Conservation (phyloP, 192 early-diverging fungal species). For the Thamnidium elegans region DNA sequence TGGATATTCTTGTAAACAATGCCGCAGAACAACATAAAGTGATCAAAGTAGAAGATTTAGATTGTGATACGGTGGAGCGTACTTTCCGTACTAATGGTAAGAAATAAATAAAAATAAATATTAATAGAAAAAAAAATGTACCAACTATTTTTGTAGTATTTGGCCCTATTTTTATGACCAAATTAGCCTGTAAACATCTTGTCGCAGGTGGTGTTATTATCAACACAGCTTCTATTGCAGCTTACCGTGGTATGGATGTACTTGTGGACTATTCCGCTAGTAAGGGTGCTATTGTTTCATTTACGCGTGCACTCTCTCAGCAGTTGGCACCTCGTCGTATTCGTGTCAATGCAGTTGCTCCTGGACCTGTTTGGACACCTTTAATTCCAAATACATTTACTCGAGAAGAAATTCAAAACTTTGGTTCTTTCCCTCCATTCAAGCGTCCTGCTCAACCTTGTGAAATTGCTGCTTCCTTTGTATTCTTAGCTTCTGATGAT, state of each 20-base stretch:
- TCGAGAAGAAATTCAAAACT: constrained; percentile 43
- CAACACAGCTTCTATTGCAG: constrained; percentile 53
- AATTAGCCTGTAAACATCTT: constrained; percentile 46
- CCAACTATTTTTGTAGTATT: constrained; percentile 29
- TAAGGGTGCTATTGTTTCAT: constrained; percentile 53
- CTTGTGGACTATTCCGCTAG: constrained; percentile 53
- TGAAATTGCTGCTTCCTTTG: constrained; percentile 47
- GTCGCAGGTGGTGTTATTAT: constrained; percentile 40
- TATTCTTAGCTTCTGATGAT: constrained; percentile 47
- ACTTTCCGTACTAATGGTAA: constrained; percentile 49
- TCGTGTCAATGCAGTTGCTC: constrained; percentile 54
- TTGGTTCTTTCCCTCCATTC: constrained; percentile 45
- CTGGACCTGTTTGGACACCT: constrained; percentile 56
- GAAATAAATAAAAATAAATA: background rate
- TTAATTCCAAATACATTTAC: constrained; percentile 42
- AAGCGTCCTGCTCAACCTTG: constrained; percentile 49
- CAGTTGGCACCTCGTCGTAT: constrained; percentile 46
- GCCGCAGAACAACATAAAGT: constrained; percentile 45
- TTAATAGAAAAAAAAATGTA: constrained; percentile 1
- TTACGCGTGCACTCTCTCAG: constrained; percentile 48
- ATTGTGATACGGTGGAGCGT: constrained; percentile 40
- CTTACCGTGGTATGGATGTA: constrained; percentile 45
- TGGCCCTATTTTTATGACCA: constrained; percentile 47
- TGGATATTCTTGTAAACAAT: constrained; percentile 46
- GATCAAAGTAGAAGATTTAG: constrained; percentile 34